Conservation (phyloP, 148 eudicot genomes). For the Chenopodium album region DNA sequence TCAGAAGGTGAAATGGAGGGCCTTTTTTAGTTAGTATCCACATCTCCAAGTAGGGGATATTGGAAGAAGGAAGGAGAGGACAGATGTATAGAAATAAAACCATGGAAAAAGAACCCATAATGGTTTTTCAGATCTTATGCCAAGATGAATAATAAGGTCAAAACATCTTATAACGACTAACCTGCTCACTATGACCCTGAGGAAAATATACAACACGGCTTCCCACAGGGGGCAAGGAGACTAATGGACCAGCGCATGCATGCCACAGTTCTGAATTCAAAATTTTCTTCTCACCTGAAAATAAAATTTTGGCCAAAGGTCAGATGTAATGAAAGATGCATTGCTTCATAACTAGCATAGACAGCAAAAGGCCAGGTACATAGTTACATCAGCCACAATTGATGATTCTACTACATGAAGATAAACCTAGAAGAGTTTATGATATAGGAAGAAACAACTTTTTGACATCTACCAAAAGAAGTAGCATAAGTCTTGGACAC, state of each 20-base stretch:
- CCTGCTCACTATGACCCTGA: slow-evolving; percentile 46
- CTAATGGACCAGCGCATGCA: slow-evolving; percentile 43
- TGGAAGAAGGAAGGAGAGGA: neutral
- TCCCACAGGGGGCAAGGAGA: slow-evolving; percentile 35
- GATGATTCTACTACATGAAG: neutral
- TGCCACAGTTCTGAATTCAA: slow-evolving; percentile 40
- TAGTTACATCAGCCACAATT: slow-evolving; percentile 2
- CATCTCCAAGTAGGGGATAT: neutral
- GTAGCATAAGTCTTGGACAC: neutral
- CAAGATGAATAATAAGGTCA: neutral
- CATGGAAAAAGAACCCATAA: neutral
- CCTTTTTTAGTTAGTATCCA: too few species aligned
- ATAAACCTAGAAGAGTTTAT: neutral
- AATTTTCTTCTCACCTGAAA: slow-evolving; percentile 36
- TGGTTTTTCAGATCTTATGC: neutral
- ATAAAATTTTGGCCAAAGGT: neutral
- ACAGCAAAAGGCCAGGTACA: neutral
- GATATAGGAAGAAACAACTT: neutral
- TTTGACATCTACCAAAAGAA: neutral
- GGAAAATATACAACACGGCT: slow-evolving; percentile 41
- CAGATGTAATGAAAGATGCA: neutral
- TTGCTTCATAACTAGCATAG: slow-evolving; percentile 5
- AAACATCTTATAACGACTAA: slow-evolving; percentile 22
- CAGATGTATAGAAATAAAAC: neutral
- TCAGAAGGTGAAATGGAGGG: neutral